Percentiles rank a stretch among this genome's conserved stretches.
Conservation (phyloP, 805 yeast genomes). For the Sugiyamaella chiloensis region DNA sequence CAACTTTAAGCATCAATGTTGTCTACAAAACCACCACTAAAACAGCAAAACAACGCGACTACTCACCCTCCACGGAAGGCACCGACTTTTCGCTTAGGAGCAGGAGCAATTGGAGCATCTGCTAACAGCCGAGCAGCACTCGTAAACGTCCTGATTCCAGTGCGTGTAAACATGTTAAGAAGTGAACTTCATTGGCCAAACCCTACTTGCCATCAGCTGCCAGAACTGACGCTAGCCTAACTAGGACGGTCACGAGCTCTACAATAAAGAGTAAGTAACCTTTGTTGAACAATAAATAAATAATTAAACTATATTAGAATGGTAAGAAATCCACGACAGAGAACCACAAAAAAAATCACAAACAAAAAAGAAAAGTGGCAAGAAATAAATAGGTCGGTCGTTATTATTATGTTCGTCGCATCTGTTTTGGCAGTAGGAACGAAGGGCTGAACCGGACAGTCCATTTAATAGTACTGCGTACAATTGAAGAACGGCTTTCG, state of each 20-base stretch:
- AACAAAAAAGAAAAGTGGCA: not conserved
- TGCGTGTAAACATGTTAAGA: not conserved
- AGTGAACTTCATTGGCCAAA: conserved; percentile 2
- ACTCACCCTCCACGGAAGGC: conserved; percentile 44
- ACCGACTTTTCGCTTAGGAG: conserved; percentile 33
- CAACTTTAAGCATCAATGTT: too few relatives aligned
- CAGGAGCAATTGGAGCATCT: not conserved
- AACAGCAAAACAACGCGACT: not conserved
- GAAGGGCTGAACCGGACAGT: conserved; percentile 10
- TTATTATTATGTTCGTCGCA: conserved; percentile 5
- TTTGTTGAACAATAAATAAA: too few relatives aligned
- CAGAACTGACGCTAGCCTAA: too few relatives aligned
- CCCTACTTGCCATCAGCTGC: too few relatives aligned
- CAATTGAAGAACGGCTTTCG: not conserved
- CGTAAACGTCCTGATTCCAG: not conserved
- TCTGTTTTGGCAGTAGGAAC: conserved; percentile 6
- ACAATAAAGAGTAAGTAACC: too few relatives aligned
- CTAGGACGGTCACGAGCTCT: too few relatives aligned
- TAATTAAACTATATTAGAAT: too few relatives aligned
- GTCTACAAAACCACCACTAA: too few relatives aligned
- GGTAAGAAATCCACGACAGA: too few relatives aligned
- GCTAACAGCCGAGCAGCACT: not conserved
- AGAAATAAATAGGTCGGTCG: too few relatives aligned
- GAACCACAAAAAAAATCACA: not conserved
- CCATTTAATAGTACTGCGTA: conserved; percentile 13